These are phyloP conservation scores for Pyrenochaeta sp. DNA, from an alignment of 2,329 filamentous ascomycete species.

Conservation along the genomic window DNA sequence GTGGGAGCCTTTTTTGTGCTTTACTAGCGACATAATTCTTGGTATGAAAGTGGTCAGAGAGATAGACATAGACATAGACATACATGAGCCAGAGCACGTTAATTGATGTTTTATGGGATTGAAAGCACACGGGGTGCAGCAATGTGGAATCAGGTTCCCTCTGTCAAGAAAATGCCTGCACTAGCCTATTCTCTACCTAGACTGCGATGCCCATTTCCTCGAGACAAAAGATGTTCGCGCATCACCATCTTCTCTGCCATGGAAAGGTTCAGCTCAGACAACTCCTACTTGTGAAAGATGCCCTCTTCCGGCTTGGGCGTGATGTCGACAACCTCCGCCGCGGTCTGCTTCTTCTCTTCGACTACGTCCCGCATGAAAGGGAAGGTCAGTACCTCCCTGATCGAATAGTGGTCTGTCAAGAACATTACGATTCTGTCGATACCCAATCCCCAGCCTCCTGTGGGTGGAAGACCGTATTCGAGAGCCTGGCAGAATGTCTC, in stretches of 20 bases:
- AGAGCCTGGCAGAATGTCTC: conserved; percentile 93
- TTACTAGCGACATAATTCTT: no score
- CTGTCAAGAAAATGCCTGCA: background rate
- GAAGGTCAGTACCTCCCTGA: conserved; percentile 96
- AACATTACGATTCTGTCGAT: conserved; percentile 96
- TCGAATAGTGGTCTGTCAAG: conserved; percentile 80
- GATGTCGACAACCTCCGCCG: conserved; percentile 70
- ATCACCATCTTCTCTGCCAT: background rate
- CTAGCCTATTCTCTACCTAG: background rate
- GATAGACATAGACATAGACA: background rate
- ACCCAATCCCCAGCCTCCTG: conserved; percentile 95
- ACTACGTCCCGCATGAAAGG: conserved; percentile 89
- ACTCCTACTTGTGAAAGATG: conserved; percentile 54
- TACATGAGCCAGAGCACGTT: background rate
- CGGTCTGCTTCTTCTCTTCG: conserved; percentile 53
- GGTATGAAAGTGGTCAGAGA: no score
- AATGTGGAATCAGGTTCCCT: background rate
- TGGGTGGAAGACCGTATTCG: conserved; percentile 88
- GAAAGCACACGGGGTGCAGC: background rate
- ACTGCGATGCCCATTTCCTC: background rate
- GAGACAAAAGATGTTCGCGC: background rate
- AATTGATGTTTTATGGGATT: background rate
- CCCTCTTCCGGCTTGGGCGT: conserved; percentile 68
- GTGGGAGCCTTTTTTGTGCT: no score
- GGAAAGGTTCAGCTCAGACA: background rate